Percentiles rank a stretch among this genome's conserved stretches.
Conservation (phyloP, 169 alveolate genomes). For the Eimeria tenella region DNA sequence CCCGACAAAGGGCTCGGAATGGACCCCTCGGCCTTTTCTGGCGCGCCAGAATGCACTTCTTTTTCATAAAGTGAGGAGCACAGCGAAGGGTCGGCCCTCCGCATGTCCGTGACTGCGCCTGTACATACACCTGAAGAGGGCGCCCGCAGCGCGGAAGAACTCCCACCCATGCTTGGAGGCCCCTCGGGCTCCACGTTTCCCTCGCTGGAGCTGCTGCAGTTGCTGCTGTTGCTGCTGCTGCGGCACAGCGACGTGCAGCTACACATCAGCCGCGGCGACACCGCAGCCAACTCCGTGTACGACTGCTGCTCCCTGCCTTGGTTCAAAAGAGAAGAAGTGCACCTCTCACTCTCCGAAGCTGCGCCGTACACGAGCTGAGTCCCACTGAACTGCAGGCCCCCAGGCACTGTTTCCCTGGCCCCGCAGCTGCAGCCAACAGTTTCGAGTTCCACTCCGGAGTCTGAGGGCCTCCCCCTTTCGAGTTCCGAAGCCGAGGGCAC, state of each 20-base stretch:
- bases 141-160: background rate
- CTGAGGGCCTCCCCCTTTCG: background rate
- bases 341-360: background rate
- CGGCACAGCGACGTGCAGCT: slow-evolving; percentile 5
- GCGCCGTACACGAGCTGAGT: background rate
- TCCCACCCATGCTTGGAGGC: background rate
- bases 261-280: slow-evolving; percentile 16
- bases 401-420: background rate
- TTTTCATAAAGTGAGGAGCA: background rate
- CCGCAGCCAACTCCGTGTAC: slow-evolving; percentile 7
- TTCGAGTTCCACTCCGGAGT: background rate
- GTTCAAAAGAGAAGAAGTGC: background rate
- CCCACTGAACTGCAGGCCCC: background rate
- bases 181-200: too few species aligned
- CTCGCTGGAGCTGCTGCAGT: background rate
- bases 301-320: background rate
- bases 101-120: background rate
- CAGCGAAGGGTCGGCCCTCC: background rate
- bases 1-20: background rate
- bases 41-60: background rate
- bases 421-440: background rate
- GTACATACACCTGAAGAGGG: background rate
- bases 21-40: background rate
- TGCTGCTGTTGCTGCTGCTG: slow-evolving; percentile 9
- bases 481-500: background rate